Evolutionary conservation across 2,329 filamentous ascomycete species (phyloP).

Genomic region (Allantophomopsis lycopodina): DNA sequence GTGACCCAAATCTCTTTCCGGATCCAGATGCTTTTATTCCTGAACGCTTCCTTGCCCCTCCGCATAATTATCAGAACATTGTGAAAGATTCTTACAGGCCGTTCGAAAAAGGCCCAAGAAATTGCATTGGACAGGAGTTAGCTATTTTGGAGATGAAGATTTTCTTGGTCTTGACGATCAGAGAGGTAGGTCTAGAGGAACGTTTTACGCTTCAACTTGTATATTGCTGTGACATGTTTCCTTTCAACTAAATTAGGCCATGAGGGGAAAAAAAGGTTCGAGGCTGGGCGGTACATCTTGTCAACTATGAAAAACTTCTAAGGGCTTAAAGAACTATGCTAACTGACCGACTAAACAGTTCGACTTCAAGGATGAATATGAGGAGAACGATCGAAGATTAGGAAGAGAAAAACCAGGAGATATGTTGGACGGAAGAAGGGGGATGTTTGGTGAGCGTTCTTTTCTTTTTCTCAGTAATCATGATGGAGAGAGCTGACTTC

Average conservation of each 20-base stretch:
- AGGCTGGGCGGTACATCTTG: too few relatives aligned
- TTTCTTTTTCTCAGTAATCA: not conserved
- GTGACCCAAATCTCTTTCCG: constrained; percentile 24
- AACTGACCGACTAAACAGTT: constrained; percentile 14
- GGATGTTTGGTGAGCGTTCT: constrained; percentile 3
- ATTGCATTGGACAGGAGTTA: constrained; percentile 42
- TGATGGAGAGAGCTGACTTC: not conserved
- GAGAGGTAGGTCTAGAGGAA: constrained; percentile 12
- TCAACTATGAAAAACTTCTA: too few relatives aligned
- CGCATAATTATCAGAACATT: constrained; percentile 12
- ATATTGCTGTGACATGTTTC: too few relatives aligned
- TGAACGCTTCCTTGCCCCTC: constrained; percentile 27
- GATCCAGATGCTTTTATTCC: constrained; percentile 30
- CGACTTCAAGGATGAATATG: constrained; percentile 26
- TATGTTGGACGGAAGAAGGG: constrained; percentile 6
- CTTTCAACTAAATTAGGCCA: too few relatives aligned
- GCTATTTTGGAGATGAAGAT: constrained; percentile 33
- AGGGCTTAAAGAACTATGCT: too few relatives aligned
- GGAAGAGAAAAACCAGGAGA: constrained; percentile 7
- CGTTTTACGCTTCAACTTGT: too few relatives aligned
- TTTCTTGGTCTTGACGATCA: constrained; percentile 28
- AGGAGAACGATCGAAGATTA: constrained; percentile 8
- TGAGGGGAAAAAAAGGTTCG: too few relatives aligned
- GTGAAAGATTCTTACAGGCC: constrained; percentile 32
- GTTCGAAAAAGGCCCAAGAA: constrained; percentile 39